phyloP scores from a whole-genome alignment of 2,329 filamentous ascomycete species.

The Stachybotrys chlorohalonatus region DNA sequence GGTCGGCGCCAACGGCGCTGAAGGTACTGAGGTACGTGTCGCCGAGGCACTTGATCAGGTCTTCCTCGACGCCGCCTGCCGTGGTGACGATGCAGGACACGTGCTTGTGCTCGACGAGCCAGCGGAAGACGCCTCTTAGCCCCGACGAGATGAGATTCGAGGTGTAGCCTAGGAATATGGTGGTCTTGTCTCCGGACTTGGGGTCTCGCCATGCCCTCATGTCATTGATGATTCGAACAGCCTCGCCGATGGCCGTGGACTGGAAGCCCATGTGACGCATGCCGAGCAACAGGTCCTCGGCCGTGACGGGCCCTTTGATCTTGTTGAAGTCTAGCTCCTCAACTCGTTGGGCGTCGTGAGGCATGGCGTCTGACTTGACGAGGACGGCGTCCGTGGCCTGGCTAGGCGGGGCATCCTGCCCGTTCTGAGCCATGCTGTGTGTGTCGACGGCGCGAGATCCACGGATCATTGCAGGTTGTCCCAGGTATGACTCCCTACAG shows the following conservation, averaged over 20 bases:
- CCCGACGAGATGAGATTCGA: slow-evolving; percentile 97
- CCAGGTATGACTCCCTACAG: too few species aligned
- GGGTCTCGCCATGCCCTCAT: slow-evolving; percentile 84
- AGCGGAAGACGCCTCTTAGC: slow-evolving; percentile 82
- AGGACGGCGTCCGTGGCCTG: slow-evolving; percentile 73
- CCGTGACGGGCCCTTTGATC: slow-evolving; percentile 69
- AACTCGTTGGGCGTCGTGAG: slow-evolving; percentile 69
- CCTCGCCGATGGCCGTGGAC: slow-evolving; percentile 67
- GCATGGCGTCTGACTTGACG: slow-evolving; percentile 73
- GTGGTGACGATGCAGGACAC: slow-evolving; percentile 92
- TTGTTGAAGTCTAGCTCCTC: slow-evolving; percentile 89
- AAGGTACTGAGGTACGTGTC: slow-evolving; percentile 91
- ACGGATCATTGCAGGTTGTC: too few species aligned
- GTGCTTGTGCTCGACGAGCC: slow-evolving; percentile 85
- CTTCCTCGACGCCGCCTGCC: slow-evolving; percentile 91
- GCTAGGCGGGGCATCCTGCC: slow-evolving; percentile 40
- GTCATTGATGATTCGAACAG: slow-evolving; percentile 83
- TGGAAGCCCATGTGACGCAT: slow-evolving; percentile 80
- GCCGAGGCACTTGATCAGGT: slow-evolving; percentile 96
- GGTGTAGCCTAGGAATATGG: slow-evolving; percentile 95
- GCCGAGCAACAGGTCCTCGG: slow-evolving; percentile 70
- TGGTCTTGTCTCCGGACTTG: slow-evolving; percentile 70
- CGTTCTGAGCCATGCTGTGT: slow-evolving; percentile 21
- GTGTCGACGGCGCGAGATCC: too few species aligned
- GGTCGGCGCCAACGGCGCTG: slow-evolving; percentile 61